Evolutionary conservation across 2,329 filamentous ascomycete species (phyloP).

Genomic region (Aspergillus neoniger): DNA sequence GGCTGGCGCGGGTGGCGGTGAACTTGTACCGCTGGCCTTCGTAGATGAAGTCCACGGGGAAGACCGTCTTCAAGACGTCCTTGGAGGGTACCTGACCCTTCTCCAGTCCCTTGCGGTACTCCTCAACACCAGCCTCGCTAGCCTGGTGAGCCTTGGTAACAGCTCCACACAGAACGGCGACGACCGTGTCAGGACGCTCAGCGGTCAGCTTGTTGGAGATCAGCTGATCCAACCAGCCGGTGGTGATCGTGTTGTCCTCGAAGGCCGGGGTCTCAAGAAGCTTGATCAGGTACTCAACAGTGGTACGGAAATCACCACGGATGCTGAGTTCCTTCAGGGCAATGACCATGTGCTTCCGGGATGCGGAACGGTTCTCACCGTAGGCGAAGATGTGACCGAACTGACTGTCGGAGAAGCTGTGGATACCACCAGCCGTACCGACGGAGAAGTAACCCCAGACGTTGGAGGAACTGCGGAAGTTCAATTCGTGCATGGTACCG

Average conservation of each 20-base stretch:
- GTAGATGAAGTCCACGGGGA: constrained; percentile 98
- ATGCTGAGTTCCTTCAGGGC: constrained; percentile 98
- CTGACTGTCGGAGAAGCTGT: constrained; percentile 98
- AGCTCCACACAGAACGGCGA: constrained; percentile 94
- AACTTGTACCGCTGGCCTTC: constrained; percentile 97
- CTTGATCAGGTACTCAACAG: constrained; percentile 98
- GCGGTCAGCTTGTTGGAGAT: constrained; percentile 97
- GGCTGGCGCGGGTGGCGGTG: constrained; percentile 87
- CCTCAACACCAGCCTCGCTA: constrained; percentile 83
- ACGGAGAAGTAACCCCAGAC: constrained; percentile 99
- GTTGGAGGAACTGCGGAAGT: constrained; percentile 98
- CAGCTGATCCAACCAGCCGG: constrained; percentile 96
- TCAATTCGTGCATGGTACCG: constrained; percentile 97
- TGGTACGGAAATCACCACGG: constrained; percentile 98
- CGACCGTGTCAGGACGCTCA: constrained; percentile 87
- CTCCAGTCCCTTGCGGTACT: constrained; percentile 86
- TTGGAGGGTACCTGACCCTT: constrained; percentile 97
- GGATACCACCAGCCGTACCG: constrained; percentile 91
- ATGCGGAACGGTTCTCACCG: constrained; percentile 93
- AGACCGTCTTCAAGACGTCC: constrained; percentile 96
- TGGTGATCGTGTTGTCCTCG: constrained; percentile 98
- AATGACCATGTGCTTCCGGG: constrained; percentile 98
- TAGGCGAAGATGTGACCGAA: constrained; percentile 99
- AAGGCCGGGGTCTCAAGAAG: constrained; percentile 97
- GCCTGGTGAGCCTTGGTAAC: constrained; percentile 92